Base-by-base conservation (phyloP, 2,329 filamentous ascomycete species). In the Curvularia lunata region DNA sequence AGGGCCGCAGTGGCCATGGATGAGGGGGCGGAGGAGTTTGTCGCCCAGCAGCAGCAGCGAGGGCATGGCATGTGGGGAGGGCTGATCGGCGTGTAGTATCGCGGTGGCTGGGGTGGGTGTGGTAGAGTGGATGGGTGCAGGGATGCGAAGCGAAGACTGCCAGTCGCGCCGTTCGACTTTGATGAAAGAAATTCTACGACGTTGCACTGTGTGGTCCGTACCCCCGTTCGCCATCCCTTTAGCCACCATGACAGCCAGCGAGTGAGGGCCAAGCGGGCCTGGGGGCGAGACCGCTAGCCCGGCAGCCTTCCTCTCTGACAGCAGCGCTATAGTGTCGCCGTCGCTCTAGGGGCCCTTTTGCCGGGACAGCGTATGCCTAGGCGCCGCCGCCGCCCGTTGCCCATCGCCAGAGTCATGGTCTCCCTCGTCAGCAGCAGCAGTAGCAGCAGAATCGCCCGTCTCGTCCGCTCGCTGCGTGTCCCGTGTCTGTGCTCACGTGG, bases 161-260 rank as follows among this genome's bases (percentile, higher is more conserved):
- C 54, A 41, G 53, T 40, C 58, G 64, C 62, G 43, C 64, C 54
- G 55, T 61, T 55, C 67, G 53, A 65, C 16, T 55, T 28, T 60
- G 49, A 56, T 59, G 65, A 67, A 60, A 52, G 65, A 68, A 70
- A 70, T 70, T 72, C 72, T 72, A 74, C 71, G 65, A 73, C 62
- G 70, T 72, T 72, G 66, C 70, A 74, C 73, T 57, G 62, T 62
- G 58, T 63, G 43, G 43, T 52, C 58, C 56, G 45, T 54, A 51
- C 50, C 62, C 58, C 62, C 59, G 65, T 66, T 67, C 60, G 63
- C 60, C 49, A 40, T 57, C 62, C 56, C 56, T 69, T 70, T 68
- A 71, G 69, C 70, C 66, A 71, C 63, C 42, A 52, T 6, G 59
- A 23, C 45, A 49, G 52, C 59, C 60, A 55, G 21, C 32, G 53